Evolutionary conservation across 306 rosid species (phyloP), one percentile per base, ranked within the genome.

Genomic region (Dryas octopetala): DNA sequence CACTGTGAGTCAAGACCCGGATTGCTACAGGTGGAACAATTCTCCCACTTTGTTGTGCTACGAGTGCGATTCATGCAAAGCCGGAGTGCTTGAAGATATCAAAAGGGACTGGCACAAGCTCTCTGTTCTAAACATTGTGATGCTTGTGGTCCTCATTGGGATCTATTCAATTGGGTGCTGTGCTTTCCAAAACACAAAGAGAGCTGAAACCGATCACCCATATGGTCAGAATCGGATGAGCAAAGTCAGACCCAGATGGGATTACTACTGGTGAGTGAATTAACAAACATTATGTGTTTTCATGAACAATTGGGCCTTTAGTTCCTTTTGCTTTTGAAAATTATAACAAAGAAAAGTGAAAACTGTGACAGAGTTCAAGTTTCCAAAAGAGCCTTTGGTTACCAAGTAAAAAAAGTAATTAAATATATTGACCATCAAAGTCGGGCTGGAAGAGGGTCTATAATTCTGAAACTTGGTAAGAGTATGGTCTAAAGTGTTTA

Each of bases 11-110:
- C 96, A 90, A 81, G 98, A 96, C 47, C 83, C 86, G 0, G 99
- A 96, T 76, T 96, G 99, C 81, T 89, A 85, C 68, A 69, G 83
- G n/a, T 96, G 99, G 99, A 90, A 82, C 85, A 93, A 93, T 73
- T 89, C 86, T 0, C 89, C 91, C 0, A 82, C 76, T 17, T 3
- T 96, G 76, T 70, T 92, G 2, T 96, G 99, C 85, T 96, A 88
- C 76, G 99, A 96, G 82, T 96, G 99, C 48, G 92, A 89, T 67
- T 90, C 99, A 0, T 96, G 99, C 97, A 96, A 92, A 62, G 97
- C 92, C 5, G 98, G 97, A 50, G 98, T 96, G 41, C 86, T 90
- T 16, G 98, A 96, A 78, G 81, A 86, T 46, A 83, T 88, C 16
- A 83, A 91, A 65, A 80, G 86, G 69, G 90, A 88, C 23, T 96